These are phyloP conservation scores for Oenanthe javanica DNA, from an alignment of 140 eudicot genomes.

Conservation along the genomic window DNA sequence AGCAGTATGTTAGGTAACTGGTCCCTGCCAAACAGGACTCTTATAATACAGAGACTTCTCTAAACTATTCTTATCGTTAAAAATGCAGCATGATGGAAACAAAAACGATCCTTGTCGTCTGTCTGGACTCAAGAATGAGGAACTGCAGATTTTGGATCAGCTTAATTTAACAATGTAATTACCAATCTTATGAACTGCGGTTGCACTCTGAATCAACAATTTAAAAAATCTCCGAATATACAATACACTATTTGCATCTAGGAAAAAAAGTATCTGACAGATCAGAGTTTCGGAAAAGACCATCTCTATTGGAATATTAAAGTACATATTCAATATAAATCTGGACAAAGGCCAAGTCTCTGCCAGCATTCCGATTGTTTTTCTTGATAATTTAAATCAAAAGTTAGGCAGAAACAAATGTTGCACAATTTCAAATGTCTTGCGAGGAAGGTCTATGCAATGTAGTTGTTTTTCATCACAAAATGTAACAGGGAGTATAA, in stretches of 20 bases:
- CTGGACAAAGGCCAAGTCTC: not conserved
- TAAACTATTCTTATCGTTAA: not conserved
- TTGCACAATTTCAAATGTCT: not conserved
- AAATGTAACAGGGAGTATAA: constrained; percentile 39
- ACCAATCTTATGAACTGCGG: too few species aligned
- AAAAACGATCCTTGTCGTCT: not conserved
- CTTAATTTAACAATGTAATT: not conserved
- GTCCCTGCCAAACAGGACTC: too few species aligned
- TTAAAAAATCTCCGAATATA: too few species aligned
- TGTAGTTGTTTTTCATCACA: constrained; percentile 11
- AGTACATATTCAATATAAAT: not conserved
- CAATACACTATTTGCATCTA: not conserved
- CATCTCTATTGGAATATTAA: not conserved
- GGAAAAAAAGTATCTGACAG: not conserved
- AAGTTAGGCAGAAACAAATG: not conserved
- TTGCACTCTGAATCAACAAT: too few species aligned
- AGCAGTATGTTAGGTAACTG: too few species aligned
- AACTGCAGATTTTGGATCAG: not conserved
- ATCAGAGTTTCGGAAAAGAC: too few species aligned
- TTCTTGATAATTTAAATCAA: not conserved
- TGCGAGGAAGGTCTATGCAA: not conserved
- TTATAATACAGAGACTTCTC: too few species aligned
- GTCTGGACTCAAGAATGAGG: not conserved
- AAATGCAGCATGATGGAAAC: not conserved
- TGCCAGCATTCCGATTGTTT: not conserved